phyloP scores from a whole-genome alignment of 768 basidiomycete species.

The Tylopilus plumbeoviolaceoides region DNA sequence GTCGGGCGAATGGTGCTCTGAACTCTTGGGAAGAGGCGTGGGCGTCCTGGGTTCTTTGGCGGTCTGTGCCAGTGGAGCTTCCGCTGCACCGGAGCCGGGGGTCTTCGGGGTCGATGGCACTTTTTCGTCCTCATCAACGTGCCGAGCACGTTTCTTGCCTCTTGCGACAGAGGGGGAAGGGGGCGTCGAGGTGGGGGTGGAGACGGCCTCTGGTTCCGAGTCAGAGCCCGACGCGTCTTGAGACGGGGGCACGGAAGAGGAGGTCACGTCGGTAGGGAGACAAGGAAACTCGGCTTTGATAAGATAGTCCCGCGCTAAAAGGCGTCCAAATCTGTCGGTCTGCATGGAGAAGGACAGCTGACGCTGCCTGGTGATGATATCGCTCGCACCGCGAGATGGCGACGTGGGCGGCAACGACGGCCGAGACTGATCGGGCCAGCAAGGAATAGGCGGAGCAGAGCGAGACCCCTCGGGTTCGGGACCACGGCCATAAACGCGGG shows the following conservation, averaged over 20 bases:
- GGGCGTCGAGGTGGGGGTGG: neutral
- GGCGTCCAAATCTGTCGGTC: slow-evolving; percentile 11
- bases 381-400: neutral
- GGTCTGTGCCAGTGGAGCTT: neutral
- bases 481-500: slow-evolving; percentile 13
- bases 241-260: neutral
- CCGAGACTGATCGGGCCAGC: slow-evolving; percentile 11
- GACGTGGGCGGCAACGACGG: neutral
- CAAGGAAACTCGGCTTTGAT: neutral
- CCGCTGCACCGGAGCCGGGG: neutral
- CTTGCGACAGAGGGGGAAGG: slow-evolving; percentile 7
- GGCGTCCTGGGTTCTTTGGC: neutral
- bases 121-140: slow-evolving; percentile 5
- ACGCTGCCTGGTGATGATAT: slow-evolving; percentile 10
- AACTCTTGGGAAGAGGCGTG: too few relatives aligned
- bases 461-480: neutral
- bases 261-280: neutral
- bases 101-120: neutral
- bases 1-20: neutral
- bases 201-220: neutral
- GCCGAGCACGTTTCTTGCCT: slow-evolving; percentile 17
- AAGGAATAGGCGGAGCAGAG: neutral
- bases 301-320: slow-evolving; percentile 1
- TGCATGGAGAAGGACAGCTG: neutral
- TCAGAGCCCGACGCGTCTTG: neutral